Evolutionary conservation across 176 grass and related monocot species (phyloP).

Genomic region (Raddia distichophylla): DNA sequence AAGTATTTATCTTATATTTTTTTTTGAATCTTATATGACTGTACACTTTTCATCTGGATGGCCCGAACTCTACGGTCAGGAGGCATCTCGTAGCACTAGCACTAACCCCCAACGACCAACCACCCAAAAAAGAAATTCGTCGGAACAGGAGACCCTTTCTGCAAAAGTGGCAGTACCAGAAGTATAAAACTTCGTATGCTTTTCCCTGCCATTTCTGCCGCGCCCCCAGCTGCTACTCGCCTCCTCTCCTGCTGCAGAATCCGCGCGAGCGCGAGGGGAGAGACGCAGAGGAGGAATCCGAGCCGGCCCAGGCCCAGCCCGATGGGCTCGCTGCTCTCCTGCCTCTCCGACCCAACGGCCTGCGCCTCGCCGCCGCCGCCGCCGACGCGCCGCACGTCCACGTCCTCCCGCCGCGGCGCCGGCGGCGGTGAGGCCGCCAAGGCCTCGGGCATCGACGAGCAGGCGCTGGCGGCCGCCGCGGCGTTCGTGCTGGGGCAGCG

Average conservation of each 20-base stretch:
- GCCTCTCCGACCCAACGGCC: constrained; percentile 48
- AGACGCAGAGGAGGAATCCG: neutral
- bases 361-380: constrained; percentile 34
- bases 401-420: constrained; percentile 40
- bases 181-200: constrained; percentile 57
- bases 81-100: too few species aligned
- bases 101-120: neutral
- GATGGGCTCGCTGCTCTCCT: constrained; percentile 79
- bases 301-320: neutral
- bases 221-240: constrained; percentile 7
- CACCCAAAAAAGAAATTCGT: neutral
- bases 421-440: constrained; percentile 43
- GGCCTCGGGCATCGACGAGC: constrained; percentile 64
- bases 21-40: too few species aligned
- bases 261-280: constrained; percentile 2
- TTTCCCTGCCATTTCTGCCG: constrained; percentile 54
- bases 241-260: neutral
- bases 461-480: constrained; percentile 76
- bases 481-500: constrained; percentile 70
- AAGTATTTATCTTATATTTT: too few species aligned
- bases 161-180: constrained; percentile 28
- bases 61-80: too few species aligned
- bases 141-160: neutral
- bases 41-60: too few species aligned
- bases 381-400: constrained; percentile 40